Evolutionary conservation across 345 rosid species (phyloP).

Genomic region (Hibiscus mutabilis): DNA sequence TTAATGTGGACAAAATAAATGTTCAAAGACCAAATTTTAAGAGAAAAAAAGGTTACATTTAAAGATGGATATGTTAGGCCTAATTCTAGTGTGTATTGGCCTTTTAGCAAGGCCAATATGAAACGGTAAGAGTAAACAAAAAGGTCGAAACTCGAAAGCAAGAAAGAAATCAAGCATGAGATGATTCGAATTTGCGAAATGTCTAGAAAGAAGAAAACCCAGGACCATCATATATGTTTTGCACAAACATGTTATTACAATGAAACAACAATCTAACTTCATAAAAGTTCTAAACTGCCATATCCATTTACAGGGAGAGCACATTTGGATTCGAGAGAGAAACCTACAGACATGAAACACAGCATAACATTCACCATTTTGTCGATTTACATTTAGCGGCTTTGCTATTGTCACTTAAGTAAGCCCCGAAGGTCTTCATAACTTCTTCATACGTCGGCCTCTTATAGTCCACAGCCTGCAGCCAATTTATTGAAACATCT

Average conservation of each 20-base stretch:
- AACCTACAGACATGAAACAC: background rate
- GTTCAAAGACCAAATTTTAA: too few relatives aligned
- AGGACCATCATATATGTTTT: background rate
- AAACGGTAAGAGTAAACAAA: too few relatives aligned
- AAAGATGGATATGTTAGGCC: too few relatives aligned
- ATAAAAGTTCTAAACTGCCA: constrained; percentile 18
- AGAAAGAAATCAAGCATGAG: background rate
- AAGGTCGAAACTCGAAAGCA: background rate
- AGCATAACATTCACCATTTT: constrained; percentile 50
- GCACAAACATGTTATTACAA: constrained; percentile 26
- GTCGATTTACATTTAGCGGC: constrained; percentile 89
- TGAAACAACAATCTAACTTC: constrained; percentile 21
- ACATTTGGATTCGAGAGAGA: constrained; percentile 9
- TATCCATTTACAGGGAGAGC: constrained; percentile 27
- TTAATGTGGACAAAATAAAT: too few relatives aligned
- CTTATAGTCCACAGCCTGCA: constrained; percentile 95
- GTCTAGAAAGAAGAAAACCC: background rate
- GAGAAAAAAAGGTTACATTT: too few relatives aligned
- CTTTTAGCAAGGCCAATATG: too few relatives aligned
- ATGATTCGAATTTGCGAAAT: background rate
- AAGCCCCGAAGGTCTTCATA: constrained; percentile 63
- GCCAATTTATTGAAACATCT: background rate
- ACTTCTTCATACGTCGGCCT: constrained; percentile 95
- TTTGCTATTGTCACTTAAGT: constrained; percentile 44
- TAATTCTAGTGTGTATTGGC: too few relatives aligned